phyloP scores from a whole-genome alignment of 345 rosid genomes.

The Physaria fendleri region DNA sequence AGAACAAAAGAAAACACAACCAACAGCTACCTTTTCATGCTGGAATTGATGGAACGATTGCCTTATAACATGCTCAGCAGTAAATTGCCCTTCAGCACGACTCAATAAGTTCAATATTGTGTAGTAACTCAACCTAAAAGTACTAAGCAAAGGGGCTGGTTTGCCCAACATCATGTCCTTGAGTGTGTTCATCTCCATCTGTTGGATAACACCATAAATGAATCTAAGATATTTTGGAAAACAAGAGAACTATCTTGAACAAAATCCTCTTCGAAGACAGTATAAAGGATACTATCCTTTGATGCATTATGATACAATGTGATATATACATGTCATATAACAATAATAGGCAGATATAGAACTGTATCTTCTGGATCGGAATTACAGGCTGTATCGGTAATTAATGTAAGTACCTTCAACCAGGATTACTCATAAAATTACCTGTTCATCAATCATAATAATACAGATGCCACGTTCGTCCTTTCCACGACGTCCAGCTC shows the following conservation, averaged over 20 bases:
- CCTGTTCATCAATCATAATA: slow-evolving; percentile 96
- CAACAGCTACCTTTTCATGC: slow-evolving; percentile 72
- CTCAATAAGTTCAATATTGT: slow-evolving; percentile 94
- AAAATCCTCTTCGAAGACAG: slow-evolving; percentile 9
- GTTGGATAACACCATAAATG: slow-evolving; percentile 18
- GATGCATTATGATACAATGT: background rate
- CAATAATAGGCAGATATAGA: background rate
- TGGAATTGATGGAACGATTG: slow-evolving; percentile 98
- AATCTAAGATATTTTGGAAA: slow-evolving; percentile 16
- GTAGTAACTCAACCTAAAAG: slow-evolving; percentile 95
- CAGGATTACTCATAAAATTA: slow-evolving; percentile 16
- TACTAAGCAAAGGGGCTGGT: slow-evolving; percentile 98
- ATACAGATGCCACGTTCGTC: slow-evolving; percentile 96
- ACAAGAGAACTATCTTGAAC: background rate
- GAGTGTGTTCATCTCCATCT: slow-evolving; percentile 94
- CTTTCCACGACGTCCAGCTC: slow-evolving; percentile 99
- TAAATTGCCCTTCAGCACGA: slow-evolving; percentile 98
- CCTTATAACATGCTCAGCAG: slow-evolving; percentile 91
- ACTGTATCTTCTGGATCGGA: background rate
- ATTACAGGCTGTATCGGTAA: background rate
- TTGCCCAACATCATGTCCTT: slow-evolving; percentile 95
- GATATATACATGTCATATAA: background rate
- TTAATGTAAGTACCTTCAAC: background rate
- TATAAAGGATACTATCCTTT: background rate
- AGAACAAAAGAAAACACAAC: background rate